phyloP scores from a whole-genome alignment of 768 basidiomycete species.

The Gymnopilus dilepis region DNA sequence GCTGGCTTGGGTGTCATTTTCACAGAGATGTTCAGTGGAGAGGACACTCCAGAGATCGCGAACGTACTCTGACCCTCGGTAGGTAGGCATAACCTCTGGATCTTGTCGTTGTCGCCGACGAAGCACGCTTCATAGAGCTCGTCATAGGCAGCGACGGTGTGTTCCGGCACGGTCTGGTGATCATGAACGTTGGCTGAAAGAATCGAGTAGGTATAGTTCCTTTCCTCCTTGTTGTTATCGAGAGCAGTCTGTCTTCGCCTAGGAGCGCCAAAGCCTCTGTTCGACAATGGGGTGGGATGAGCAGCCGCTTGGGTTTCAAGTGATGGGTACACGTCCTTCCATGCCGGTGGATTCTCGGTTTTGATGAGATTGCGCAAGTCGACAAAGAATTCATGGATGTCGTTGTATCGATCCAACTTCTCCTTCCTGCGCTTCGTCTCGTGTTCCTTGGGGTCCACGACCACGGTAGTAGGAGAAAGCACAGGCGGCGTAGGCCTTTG shows the following conservation, averaged over 20 bases:
- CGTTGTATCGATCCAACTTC: conserved; percentile 27
- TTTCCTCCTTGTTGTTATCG: not conserved
- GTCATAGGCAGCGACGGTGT: conserved; percentile 47
- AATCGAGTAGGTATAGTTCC: conserved; percentile 4
- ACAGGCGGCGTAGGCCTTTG: not conserved
- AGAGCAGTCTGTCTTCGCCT: not conserved
- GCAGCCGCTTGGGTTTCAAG: conserved; percentile 18
- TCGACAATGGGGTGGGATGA: not conserved
- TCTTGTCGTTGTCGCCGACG: conserved; percentile 52
- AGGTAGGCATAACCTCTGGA: conserved; percentile 60
- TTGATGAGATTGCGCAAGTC: conserved; percentile 40
- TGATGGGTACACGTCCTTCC: conserved; percentile 44
- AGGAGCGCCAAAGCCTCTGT: not conserved
- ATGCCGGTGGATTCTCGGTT: conserved; percentile 45
- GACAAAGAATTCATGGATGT: conserved; percentile 36
- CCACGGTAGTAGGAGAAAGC: not conserved
- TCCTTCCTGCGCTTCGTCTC: conserved; percentile 17
- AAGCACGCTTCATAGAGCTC: conserved; percentile 63
- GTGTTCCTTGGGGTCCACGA: conserved; percentile 11
- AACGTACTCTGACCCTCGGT: conserved; percentile 29
- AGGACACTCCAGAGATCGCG: conserved; percentile 23
- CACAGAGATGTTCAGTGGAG: conserved; percentile 52
- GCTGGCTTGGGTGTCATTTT: conserved; percentile 27
- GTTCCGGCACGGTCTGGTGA: conserved; percentile 36
- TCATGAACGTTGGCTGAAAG: conserved; percentile 20